phyloP scores from a whole-genome alignment of 1,284 basidiomycete genomes.

The Fomes fomentarius region DNA sequence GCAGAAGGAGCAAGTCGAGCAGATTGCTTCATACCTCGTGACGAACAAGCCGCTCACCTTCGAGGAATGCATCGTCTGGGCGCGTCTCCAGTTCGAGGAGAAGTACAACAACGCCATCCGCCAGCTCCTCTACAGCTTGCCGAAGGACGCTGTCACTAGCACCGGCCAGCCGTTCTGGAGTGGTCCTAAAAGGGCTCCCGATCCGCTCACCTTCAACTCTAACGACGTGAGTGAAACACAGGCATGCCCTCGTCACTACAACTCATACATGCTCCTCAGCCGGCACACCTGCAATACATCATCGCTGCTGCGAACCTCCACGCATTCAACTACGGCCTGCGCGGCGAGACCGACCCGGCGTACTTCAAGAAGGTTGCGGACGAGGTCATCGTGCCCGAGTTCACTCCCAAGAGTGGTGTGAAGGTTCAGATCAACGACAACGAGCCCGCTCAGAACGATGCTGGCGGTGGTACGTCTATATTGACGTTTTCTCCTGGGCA shows the following conservation, averaged over 20 bases:
- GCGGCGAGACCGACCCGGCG: slow-evolving; percentile 83
- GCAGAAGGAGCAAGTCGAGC: slow-evolving; percentile 88
- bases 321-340: slow-evolving; percentile 97
- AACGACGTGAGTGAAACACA: slow-evolving; percentile 67
- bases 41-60: slow-evolving; percentile 93
- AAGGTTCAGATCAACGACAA: slow-evolving; percentile 96
- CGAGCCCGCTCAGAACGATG: slow-evolving; percentile 73
- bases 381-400: slow-evolving; percentile 90
- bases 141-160: slow-evolving; percentile 89
- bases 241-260: not conserved
- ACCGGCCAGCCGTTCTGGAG: slow-evolving; percentile 97
- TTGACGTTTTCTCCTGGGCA: too few species aligned
- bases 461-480: slow-evolving; percentile 37
- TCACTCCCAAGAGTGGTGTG: slow-evolving; percentile 90
- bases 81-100: slow-evolving; percentile 93
- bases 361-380: slow-evolving; percentile 88
- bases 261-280: slow-evolving; percentile 44
- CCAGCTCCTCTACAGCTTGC: slow-evolving; percentile 93
- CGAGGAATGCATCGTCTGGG: slow-evolving; percentile 98
- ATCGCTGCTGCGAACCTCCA: slow-evolving; percentile 96
- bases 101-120: slow-evolving; percentile 95
- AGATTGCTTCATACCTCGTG: slow-evolving; percentile 91
- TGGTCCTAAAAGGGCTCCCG: slow-evolving; percentile 98
- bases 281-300: slow-evolving; percentile 88
- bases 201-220: slow-evolving; percentile 86